Evolutionary conservation across 352 stramenopile species (phyloP).

Genomic region (Globisporangium paddicum): DNA sequence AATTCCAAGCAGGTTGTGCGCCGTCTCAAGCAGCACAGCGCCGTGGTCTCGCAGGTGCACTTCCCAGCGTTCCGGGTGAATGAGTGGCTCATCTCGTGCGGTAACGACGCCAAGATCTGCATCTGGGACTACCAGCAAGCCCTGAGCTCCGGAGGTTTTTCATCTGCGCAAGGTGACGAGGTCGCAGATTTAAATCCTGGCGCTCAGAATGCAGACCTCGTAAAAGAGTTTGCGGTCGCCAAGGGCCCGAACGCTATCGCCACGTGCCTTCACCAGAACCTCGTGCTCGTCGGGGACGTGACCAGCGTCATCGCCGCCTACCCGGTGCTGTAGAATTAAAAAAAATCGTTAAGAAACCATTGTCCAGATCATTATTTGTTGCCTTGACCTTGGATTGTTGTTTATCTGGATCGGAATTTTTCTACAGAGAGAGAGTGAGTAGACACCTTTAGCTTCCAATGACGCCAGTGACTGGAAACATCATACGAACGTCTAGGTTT

Average conservation of each 20-base stretch:
- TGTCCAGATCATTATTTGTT: too few species aligned
- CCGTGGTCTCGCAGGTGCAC: slow-evolving; percentile 57
- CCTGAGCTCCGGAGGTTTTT: slow-evolving; percentile 13
- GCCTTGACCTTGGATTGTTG: neutral
- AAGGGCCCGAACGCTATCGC: slow-evolving; percentile 54
- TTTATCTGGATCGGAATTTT: neutral
- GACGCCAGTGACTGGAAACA: neutral
- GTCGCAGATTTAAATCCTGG: neutral
- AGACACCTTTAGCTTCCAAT: neutral
- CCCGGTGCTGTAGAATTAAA: slow-evolving; percentile 31
- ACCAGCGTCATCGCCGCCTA: slow-evolving; percentile 48
- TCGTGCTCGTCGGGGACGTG: slow-evolving; percentile 48
- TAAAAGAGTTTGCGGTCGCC: slow-evolving; percentile 40
- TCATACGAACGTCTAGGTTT: slow-evolving; percentile 34
- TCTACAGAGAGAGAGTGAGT: neutral
- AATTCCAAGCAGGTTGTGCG: slow-evolving; percentile 42
- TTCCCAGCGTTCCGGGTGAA: slow-evolving; percentile 45
- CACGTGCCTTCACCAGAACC: slow-evolving; percentile 40
- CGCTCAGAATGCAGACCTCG: slow-evolving; percentile 30
- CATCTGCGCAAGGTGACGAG: neutral
- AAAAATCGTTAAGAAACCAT: too few species aligned
- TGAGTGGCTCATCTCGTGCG: slow-evolving; percentile 55
- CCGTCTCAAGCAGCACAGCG: slow-evolving; percentile 44
- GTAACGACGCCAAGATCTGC: slow-evolving; percentile 63
- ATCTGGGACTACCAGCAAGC: slow-evolving; percentile 56